Evolutionary conservation across 2,329 filamentous ascomycete species (phyloP).

Genomic region (Cytospora piceicola): DNA sequence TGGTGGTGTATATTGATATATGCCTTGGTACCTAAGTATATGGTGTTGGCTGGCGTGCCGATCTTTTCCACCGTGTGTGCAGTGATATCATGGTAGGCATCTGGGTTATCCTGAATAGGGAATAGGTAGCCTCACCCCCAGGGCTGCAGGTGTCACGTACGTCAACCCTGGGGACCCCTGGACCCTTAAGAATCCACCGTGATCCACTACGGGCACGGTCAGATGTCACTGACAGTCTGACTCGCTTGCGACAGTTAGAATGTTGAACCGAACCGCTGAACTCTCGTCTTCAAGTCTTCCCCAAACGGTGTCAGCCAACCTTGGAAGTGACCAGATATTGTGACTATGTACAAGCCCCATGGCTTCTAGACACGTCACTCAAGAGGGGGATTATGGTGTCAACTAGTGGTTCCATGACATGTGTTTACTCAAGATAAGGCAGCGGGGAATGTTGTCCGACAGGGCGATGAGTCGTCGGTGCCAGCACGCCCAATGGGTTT

Average conservation of each 20-base stretch:
- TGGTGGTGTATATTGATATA: no score
- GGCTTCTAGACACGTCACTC: background rate
- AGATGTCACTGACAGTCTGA: background rate
- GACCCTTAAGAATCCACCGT: background rate
- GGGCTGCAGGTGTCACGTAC: background rate
- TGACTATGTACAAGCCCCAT: background rate
- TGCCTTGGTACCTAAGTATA: no score
- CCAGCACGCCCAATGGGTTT: background rate
- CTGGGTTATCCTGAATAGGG: background rate
- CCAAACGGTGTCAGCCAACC: background rate
- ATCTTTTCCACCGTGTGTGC: background rate
- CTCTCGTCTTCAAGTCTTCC: background rate
- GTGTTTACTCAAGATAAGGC: background rate
- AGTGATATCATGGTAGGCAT: background rate
- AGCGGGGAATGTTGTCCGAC: background rate
- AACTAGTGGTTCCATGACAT: background rate
- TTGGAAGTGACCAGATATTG: background rate
- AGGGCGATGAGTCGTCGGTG: background rate
- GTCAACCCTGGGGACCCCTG: background rate
- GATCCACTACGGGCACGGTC: background rate
- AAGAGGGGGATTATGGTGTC: background rate
- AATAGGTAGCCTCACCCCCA: background rate
- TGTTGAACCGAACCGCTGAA: background rate
- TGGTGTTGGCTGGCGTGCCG: background rate
- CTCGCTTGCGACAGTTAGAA: background rate